Percentiles rank a stretch among this genome's conserved stretches.
Evolutionary conservation across 2,329 filamentous ascomycete genomes (phyloP).

Genomic region (Fusarium chaquense): DNA sequence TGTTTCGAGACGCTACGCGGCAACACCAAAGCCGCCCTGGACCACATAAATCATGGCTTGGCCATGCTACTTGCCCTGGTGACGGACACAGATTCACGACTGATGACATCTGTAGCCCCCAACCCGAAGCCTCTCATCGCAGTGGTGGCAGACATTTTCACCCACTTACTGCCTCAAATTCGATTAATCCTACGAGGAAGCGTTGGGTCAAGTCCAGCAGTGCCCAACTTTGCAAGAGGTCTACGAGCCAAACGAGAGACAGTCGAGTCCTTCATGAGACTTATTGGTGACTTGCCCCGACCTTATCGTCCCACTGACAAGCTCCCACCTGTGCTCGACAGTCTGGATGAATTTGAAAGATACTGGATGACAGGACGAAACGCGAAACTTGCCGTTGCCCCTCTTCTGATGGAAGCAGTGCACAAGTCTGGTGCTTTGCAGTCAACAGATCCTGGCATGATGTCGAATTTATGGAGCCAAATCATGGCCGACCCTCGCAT

Average conservation of each 20-base stretch:
- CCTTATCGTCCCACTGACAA: neutral
- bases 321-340: constrained; percentile 23
- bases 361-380: constrained; percentile 22
- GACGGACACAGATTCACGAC: constrained; percentile 39
- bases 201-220: constrained; percentile 12
- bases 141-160: constrained; percentile 34
- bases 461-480: constrained; percentile 14
- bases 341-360: constrained; percentile 41
- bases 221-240: constrained; percentile 38
- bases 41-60: constrained; percentile 54
- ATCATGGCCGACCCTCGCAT: constrained; percentile 26
- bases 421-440: constrained; percentile 3
- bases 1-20: constrained; percentile 51
- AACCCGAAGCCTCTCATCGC: constrained; percentile 41
- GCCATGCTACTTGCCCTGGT: constrained; percentile 51
- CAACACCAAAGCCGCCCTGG: constrained; percentile 49
- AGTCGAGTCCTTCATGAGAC: constrained; percentile 34
- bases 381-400: constrained; percentile 11
- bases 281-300: constrained; percentile 21
- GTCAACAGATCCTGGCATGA: constrained; percentile 8
- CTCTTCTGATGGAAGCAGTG: constrained; percentile 29
- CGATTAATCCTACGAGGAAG: constrained; percentile 30
- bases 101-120: constrained; percentile 30
- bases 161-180: constrained; percentile 25
- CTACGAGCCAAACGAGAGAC: constrained; percentile 34